phyloP scores from a whole-genome alignment of 2,329 filamentous ascomycete genomes.

The Scedosporium boydii region DNA sequence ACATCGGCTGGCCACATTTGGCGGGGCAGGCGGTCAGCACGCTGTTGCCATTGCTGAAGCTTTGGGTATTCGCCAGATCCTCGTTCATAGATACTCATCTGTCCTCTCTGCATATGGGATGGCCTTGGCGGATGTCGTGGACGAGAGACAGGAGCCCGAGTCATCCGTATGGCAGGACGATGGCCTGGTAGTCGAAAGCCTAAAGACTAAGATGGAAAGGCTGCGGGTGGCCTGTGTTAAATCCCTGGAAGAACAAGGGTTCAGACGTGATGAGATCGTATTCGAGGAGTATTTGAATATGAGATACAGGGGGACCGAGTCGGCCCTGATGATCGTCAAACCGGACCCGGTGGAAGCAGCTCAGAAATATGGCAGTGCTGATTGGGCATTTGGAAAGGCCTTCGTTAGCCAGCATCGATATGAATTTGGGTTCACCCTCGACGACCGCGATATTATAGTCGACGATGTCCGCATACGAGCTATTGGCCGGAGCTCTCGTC shows the following conservation, averaged over 20 bases:
- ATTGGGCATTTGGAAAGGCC: constrained; percentile 75
- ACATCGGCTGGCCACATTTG: constrained; percentile 85
- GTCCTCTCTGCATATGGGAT: constrained; percentile 88
- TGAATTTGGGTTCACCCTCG: constrained; percentile 84
- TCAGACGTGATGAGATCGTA: constrained; percentile 60
- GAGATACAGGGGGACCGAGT: constrained; percentile 84
- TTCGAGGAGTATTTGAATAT: constrained; percentile 94
- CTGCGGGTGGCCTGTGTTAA: constrained; percentile 66
- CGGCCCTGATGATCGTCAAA: constrained; percentile 79
- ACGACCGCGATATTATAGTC: constrained; percentile 77
- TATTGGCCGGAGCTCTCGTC: constrained; percentile 80
- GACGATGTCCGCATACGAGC: constrained; percentile 83
- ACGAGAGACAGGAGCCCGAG: constrained; percentile 76
- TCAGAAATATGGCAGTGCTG: constrained; percentile 45
- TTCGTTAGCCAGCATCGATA: constrained; percentile 84
- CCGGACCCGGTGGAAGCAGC: constrained; percentile 52
- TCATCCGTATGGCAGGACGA: constrained; percentile 52
- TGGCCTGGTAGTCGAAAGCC: constrained; percentile 43
- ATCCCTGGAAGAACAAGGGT: constrained; percentile 68
- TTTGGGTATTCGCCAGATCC: constrained; percentile 73
- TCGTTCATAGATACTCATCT: constrained; percentile 80
- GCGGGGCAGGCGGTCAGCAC: constrained; percentile 84
- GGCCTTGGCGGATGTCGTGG: constrained; percentile 86
- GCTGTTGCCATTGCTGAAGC: constrained; percentile 84
- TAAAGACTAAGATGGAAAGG: constrained; percentile 67